Conservation (phyloP, 768 basidiomycete species). For the Suillus subalutaceus region DNA sequence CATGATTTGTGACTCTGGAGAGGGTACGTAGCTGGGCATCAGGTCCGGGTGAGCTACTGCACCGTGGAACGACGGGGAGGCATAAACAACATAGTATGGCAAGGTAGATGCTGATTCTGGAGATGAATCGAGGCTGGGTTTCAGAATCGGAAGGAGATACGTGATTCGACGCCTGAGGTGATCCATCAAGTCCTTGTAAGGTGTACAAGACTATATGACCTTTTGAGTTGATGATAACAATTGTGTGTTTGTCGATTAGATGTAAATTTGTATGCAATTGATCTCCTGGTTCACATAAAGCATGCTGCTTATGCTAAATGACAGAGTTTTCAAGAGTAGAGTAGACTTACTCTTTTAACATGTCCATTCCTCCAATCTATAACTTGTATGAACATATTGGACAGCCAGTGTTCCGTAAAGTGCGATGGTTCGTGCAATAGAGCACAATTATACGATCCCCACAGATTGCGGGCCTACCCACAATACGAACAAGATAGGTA, state of each 20-base stretch:
- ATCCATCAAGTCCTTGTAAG: neutral
- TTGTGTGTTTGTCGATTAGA: neutral
- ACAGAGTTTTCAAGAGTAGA: neutral
- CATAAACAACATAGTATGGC: neutral
- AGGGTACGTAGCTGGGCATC: neutral
- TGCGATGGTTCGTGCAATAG: neutral
- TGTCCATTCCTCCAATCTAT: slow-evolving; percentile 3
- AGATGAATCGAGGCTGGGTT: no score
- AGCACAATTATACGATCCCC: neutral
- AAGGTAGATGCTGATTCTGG: neutral
- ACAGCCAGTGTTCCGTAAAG: neutral
- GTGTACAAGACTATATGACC: neutral
- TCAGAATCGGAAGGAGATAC: neutral
- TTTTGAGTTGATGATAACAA: neutral
- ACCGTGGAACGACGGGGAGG: slow-evolving; percentile 2
- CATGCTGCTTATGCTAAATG: neutral
- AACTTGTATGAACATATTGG: neutral
- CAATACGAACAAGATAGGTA: neutral
- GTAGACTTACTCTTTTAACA: neutral
- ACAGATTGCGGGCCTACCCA: neutral
- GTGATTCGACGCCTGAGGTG: neutral
- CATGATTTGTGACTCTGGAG: slow-evolving; percentile 2
- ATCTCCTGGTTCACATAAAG: neutral
- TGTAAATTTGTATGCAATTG: neutral
- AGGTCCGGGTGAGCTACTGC: neutral